Evolutionary conservation across 495 filamentous ascomycete genomes (phyloP), one percentile per base, ranked within the genome.

Genomic region (Trichoderma parareesei): DNA sequence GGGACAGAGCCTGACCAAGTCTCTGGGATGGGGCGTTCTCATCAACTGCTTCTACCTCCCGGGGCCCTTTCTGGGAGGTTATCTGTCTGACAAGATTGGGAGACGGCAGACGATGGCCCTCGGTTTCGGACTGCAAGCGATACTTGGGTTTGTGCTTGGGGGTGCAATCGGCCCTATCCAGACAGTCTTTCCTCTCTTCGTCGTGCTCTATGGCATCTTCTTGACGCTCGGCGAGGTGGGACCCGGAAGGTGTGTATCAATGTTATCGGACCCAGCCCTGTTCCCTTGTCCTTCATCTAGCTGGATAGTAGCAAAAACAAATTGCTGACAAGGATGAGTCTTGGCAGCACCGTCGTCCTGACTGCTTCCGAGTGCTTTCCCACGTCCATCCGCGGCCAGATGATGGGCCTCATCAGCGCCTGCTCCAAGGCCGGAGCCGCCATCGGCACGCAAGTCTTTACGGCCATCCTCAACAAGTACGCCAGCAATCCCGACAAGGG

Each of bases 171-270:
- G 65, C 1, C 72, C 72, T 5, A 79, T 84, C 42, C 77, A 81
- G 64, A 73, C 49, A 0, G 63, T 79, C 8, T 78, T 81, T 44
- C 76, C 80, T 0, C 72, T 84, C 6, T 84, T 85, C 60, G 70
- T 85, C 0, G 74, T 83, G 8, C 73, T 84, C 60, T 84, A 83
- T 65, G 80, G 79, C 7, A 75, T 83, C 49, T 82, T 83, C 68
- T 71, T 78, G 40, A 71, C 75, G 0, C 70, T 49, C 18, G 46
- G 46, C 18, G 46, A 49, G 16, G 46, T 49, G 46, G 46, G 46
- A 20, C 46, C 46, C 20, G 46, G 46, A 49, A 49, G 46, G 46
- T 49, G 20, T 49, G 46, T 27, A 11, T 49, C 7, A 49, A 8
- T 55, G 48, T 18, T 27, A 35, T 27, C 27, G 1, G 46, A 49